Conservation (phyloP, 2,329 filamentous ascomycete species). For the Fusarium sp. region DNA sequence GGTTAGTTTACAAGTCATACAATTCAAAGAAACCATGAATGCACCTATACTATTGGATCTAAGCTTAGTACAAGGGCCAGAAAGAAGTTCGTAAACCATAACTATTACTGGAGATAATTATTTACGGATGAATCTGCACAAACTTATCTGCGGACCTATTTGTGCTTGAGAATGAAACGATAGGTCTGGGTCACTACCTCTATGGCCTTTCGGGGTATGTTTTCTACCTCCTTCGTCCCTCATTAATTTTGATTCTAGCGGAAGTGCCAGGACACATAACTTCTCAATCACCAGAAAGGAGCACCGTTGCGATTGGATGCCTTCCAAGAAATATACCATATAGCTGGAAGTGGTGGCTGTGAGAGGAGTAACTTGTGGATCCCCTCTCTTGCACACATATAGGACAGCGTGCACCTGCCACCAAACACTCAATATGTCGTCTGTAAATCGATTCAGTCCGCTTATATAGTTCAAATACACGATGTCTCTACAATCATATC, state of each 20-base stretch:
- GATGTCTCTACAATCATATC: not conserved
- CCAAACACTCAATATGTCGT: not conserved
- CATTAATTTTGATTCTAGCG: too few relatives aligned
- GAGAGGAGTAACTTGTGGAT: not conserved
- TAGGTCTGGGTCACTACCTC: not conserved
- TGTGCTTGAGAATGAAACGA: not conserved
- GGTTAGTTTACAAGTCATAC: too few relatives aligned
- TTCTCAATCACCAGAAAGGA: rapidly evolving
- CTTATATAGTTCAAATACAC: not conserved
- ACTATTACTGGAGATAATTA: not conserved
- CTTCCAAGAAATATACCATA: rapidly evolving
- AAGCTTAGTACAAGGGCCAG: not conserved
- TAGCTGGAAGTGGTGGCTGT: not conserved
- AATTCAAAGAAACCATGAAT: too few relatives aligned
- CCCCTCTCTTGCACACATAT: not conserved
- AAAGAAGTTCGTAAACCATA: too few relatives aligned
- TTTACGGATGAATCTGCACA: rapidly evolving
- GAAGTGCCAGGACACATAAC: rapidly evolving
- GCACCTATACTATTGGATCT: rapidly evolving
- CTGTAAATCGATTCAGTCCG: too few relatives aligned
- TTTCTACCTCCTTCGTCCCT: too few relatives aligned
- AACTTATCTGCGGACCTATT: rapidly evolving
- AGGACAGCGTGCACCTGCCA: not conserved
- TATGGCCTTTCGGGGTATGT: too few relatives aligned
- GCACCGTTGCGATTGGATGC: not conserved